Evolutionary conservation across 208 protist species (phyloP).

Genomic region (Acanthamoeba rhysodes): DNA sequence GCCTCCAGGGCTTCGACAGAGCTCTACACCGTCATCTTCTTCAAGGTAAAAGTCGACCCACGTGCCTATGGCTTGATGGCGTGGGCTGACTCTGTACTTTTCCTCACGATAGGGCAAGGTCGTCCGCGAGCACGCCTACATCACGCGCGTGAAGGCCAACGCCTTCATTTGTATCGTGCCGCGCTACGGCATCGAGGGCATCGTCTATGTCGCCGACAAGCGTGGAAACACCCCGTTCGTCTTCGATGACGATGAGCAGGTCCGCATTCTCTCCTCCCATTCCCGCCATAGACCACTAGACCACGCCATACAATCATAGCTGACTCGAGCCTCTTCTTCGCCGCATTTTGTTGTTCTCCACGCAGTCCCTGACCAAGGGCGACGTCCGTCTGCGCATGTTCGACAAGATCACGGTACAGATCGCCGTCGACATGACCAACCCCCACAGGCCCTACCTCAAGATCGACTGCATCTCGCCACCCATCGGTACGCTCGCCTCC

Average conservation of each 20-base stretch:
- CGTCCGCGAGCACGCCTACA: conserved; percentile 49
- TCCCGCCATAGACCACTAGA: too few species aligned
- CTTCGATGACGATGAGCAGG: conserved; percentile 57
- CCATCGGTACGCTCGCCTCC: background rate
- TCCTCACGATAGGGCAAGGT: conserved; percentile 24
- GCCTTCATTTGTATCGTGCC: conserved; percentile 52
- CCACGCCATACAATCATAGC: background rate
- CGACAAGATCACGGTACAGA: conserved; percentile 63
- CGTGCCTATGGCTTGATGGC: conserved; percentile 22
- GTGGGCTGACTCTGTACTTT: conserved; percentile 77
- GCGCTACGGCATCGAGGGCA: conserved; percentile 68
- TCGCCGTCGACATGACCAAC: conserved; percentile 60
- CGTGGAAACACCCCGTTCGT: background rate
- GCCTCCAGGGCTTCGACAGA: conserved; percentile 88
- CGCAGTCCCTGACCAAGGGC: conserved; percentile 40
- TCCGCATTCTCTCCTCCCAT: background rate
- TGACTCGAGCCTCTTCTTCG: background rate
- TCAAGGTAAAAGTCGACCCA: conserved; percentile 86
- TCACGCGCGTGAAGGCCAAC: conserved; percentile 71
- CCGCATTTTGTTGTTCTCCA: too few species aligned
- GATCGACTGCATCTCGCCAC: conserved; percentile 50
- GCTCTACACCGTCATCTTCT: conserved; percentile 90
- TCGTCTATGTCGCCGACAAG: conserved; percentile 65
- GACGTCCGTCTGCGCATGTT: conserved; percentile 53
- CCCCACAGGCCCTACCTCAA: conserved; percentile 45